phyloP scores from a whole-genome alignment of 202 grass and related monocot species.

The Elaeis oleifera region DNA sequence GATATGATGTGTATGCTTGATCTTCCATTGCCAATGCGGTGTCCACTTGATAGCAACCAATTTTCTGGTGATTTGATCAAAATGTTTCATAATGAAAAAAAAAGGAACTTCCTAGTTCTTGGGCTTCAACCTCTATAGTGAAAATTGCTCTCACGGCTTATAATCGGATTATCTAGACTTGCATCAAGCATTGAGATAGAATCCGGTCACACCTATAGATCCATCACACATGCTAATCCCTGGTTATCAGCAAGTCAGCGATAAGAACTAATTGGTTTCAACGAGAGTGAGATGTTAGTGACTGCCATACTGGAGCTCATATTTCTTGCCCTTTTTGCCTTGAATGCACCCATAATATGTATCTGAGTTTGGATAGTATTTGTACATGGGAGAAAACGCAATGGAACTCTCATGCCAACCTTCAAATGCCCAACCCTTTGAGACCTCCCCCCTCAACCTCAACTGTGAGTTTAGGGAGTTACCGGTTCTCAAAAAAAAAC shows the following conservation, averaged over 20 bases:
- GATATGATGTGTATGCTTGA: no score
- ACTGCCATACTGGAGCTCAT: constrained; percentile 66
- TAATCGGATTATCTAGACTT: constrained; percentile 70
- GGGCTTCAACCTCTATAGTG: constrained; percentile 42
- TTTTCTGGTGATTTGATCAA: constrained; percentile 6
- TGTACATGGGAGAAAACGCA: constrained; percentile 68
- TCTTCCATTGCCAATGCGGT: no score
- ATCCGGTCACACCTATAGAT: constrained; percentile 55
- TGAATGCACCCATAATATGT: constrained; percentile 46
- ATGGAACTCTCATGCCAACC: constrained; percentile 67
- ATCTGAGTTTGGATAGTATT: constrained; percentile 73
- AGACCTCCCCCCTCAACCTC: constrained; percentile 40
- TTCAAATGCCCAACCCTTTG: constrained; percentile 34
- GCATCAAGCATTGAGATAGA: constrained; percentile 55
- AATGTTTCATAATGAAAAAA: no score
- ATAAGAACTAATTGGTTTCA: no score
- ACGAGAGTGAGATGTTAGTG: not conserved
- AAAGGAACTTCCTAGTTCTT: constrained; percentile 23
- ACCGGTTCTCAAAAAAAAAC: no score
- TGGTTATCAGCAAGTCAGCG: no score
- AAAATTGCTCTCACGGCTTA: constrained; percentile 64
- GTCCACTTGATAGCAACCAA: no score
- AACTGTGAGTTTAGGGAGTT: not conserved
- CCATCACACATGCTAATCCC: no score
- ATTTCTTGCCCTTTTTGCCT: constrained; percentile 34